phyloP scores from a whole-genome alignment of 2,329 filamentous ascomycete genomes.

The Xylaria sp. region DNA sequence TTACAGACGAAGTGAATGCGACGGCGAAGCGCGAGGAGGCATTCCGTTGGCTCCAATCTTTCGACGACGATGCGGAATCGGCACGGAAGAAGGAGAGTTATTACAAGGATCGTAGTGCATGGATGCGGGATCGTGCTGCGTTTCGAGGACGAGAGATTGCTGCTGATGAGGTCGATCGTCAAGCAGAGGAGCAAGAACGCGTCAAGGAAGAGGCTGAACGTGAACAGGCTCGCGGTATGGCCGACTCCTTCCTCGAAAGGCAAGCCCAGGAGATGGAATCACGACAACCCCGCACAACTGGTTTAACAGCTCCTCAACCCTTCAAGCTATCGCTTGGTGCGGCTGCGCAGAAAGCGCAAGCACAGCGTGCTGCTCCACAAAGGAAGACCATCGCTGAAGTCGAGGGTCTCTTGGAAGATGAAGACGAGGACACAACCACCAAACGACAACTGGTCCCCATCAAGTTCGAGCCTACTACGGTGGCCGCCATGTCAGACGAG shows the following conservation, averaged over 20 bases:
- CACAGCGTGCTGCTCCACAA: constrained; percentile 49
- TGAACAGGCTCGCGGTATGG: constrained; percentile 76
- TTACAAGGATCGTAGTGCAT: constrained; percentile 78
- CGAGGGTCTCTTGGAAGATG: constrained; percentile 89
- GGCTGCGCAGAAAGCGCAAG: constrained; percentile 67
- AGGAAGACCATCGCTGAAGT: constrained; percentile 87
- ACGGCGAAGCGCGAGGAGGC: constrained; percentile 61
- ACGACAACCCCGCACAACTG: constrained; percentile 34
- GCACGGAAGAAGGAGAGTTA: constrained; percentile 69
- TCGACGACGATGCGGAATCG: constrained; percentile 84
- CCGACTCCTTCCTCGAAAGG: constrained; percentile 82
- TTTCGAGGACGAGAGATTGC: constrained; percentile 69
- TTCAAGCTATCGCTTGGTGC: constrained; percentile 93
- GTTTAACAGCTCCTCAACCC: constrained; percentile 57
- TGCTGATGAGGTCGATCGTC: constrained; percentile 77
- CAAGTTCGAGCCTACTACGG: constrained; percentile 66
- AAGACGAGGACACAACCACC: constrained; percentile 69
- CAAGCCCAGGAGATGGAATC: constrained; percentile 72
- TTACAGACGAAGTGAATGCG: constrained; percentile 62
- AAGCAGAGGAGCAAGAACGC: constrained; percentile 69
- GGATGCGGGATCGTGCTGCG: constrained; percentile 72
- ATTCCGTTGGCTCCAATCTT: constrained; percentile 68
- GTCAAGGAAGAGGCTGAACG: constrained; percentile 64
- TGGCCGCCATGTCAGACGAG: constrained; percentile 72
- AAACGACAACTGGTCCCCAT: constrained; percentile 77